Evolutionary conservation across 2,329 filamentous ascomycete species (phyloP).

Genomic region (Cladophialophora exuberans): DNA sequence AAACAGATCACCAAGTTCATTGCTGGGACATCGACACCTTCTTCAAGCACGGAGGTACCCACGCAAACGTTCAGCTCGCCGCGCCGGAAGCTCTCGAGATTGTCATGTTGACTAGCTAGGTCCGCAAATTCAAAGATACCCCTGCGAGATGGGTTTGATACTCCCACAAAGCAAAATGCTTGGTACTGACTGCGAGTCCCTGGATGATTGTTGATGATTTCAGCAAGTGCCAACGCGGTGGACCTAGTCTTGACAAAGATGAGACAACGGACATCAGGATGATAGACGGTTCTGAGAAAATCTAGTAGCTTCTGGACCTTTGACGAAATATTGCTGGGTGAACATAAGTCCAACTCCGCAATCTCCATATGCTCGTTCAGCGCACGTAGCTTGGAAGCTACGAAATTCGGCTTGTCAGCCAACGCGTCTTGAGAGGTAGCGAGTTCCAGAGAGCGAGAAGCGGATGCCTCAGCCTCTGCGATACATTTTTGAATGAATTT

Average conservation of each 20-base stretch:
- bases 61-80: constrained; percentile 62
- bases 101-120: constrained; percentile 46
- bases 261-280: constrained; percentile 59
- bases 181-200: constrained; percentile 38
- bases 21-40: constrained; percentile 62
- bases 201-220: constrained; percentile 61
- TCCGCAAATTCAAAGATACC: constrained; percentile 52
- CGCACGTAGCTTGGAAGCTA: constrained; percentile 16
- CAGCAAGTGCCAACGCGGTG: constrained; percentile 62
- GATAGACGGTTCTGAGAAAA: constrained; percentile 50
- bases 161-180: constrained; percentile 58
- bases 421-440: background rate
- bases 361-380: background rate
- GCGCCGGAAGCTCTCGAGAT: constrained; percentile 55
- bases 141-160: constrained; percentile 46
- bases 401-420: constrained; percentile 4
- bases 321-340: constrained; percentile 30
- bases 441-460: background rate
- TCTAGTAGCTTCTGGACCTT: constrained; percentile 63
- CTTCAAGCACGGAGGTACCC: constrained; percentile 62
- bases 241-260: constrained; percentile 69
- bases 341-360: background rate
- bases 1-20: constrained; percentile 69
- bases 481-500: constrained; percentile 63
- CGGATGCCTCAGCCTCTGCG: constrained; percentile 36